These are phyloP conservation scores for Durotheca rogersii DNA, from an alignment of 495 filamentous ascomycete species.

Conservation along the genomic window DNA sequence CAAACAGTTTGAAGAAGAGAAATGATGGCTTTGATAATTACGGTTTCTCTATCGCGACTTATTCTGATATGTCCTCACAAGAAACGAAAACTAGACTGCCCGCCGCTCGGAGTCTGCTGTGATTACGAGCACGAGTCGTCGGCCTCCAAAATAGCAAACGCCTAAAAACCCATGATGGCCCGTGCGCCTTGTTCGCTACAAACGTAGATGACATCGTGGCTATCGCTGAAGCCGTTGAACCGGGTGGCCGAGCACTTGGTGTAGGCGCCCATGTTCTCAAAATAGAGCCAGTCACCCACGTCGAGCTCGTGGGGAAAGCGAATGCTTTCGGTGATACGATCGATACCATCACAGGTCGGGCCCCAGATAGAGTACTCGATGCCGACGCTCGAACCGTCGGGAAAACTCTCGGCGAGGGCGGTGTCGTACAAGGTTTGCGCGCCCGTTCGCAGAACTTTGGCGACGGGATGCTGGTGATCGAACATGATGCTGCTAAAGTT, in stretches of 20 bases:
- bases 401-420: conserved; percentile 36
- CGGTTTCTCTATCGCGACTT: too few species aligned
- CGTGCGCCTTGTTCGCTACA: conserved; percentile 86
- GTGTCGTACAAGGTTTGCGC: conserved; percentile 53
- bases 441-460: conserved; percentile 71
- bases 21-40: too few species aligned
- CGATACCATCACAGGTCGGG: conserved; percentile 95
- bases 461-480: conserved; percentile 89
- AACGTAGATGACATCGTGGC: conserved; percentile 90
- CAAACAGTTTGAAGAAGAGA: too few species aligned
- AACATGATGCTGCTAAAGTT: conserved; percentile 99
- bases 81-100: too few species aligned
- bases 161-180: conserved; percentile 61
- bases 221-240: conserved; percentile 97
- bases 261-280: conserved; percentile 98
- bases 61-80: too few species aligned
- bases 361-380: conserved; percentile 94
- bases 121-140: too few species aligned
- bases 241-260: conserved; percentile 94
- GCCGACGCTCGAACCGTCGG: conserved; percentile 35
- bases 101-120: too few species aligned
- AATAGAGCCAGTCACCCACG: conserved; percentile 96
- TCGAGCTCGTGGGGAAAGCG: conserved; percentile 71
- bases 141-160: neutral
- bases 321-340: conserved; percentile 80